Evolutionary conservation across 2,329 filamentous ascomycete species (phyloP), one percentile per base, ranked within the genome.

Genomic region (Chaetothyriales sp.): DNA sequence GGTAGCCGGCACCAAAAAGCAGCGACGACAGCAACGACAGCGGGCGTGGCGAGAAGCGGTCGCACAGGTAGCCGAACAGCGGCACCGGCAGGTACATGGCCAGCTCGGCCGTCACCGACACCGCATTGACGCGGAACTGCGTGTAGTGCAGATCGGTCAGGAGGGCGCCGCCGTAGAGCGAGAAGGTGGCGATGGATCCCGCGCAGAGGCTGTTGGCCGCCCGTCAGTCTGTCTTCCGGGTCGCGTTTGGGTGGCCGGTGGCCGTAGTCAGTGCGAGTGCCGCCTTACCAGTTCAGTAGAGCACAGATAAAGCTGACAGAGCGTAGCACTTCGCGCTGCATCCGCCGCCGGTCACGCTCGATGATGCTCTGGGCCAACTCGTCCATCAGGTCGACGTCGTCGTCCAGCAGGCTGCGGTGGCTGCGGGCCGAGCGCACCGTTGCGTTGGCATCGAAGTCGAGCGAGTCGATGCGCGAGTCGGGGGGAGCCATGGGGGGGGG

Each of bases 21-120:
- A 81, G 54, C 0, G 81, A 84, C 0, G 89, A 80, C 2, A 86
- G 66, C 2, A 92, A 68, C 0, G 87, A 85, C 7, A 95, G 76
- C 9, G 85, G 81, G 1, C 83, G 81, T 0, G 90, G 87, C 0
- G 88, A 88, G 57, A 85, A 80, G 47, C 90, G 84, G 69, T 98
- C 92, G 73, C 90, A 97, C 48, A 94, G 72, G 67, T 90, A 94
- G 40, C 92, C 92, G 62, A 94, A 84, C 43, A 92, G 61, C 2
- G 90, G 86, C 2, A 97, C 89, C n/a, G 87, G 86, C 4, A 95
- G 77, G 70, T 98, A 98, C 72, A 94, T 82, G 40, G 86, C 83
- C 43, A 97, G 72, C 65, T 89, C 90, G 51, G 88, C 88, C 15
- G 85, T 83, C 60, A 94, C 94, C 55, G 87, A 85, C 46, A 95